Conservation (phyloP, 345 rosid genomes). For the Salix exigua region DNA sequence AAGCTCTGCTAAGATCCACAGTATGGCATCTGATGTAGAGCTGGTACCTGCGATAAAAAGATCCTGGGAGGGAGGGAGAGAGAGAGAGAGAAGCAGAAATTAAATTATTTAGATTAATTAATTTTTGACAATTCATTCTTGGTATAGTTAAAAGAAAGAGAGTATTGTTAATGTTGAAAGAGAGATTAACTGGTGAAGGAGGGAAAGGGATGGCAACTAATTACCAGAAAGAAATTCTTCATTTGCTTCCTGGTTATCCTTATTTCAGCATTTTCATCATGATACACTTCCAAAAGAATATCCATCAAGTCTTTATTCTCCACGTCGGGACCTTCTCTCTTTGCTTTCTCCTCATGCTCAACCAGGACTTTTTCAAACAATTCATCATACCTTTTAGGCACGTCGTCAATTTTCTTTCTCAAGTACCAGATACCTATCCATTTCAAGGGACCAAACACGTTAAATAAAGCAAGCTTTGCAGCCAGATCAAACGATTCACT, state of each 20-base stretch:
- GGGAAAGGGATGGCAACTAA: not conserved
- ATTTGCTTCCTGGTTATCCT: conserved; percentile 33
- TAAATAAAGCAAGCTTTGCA: conserved; percentile 19
- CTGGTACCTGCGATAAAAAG: conserved; percentile 22
- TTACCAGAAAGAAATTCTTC: conserved; percentile 40
- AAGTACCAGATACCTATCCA: not conserved
- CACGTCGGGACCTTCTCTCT: not conserved
- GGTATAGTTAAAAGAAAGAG: not conserved
- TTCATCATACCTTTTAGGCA: conserved; percentile 2
- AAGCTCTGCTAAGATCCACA: conserved; percentile 2
- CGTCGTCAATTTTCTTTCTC: not conserved
- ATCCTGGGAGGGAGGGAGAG: too few relatives aligned
- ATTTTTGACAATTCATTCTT: not conserved
- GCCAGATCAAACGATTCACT: conserved; percentile 19
- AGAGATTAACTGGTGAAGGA: not conserved
- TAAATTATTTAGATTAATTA: not conserved
- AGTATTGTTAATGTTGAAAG: not conserved
- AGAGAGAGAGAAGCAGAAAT: not conserved
- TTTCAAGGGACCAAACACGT: conserved; percentile 7
- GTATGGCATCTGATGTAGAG: conserved; percentile 14
- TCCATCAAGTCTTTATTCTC: conserved; percentile 46
- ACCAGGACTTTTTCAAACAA: conserved; percentile 13
- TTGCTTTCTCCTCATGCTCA: conserved; percentile 14
- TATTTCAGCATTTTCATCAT: conserved; percentile 33
- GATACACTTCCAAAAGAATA: conserved; percentile 36